Evolutionary conservation across 2,329 filamentous ascomycete genomes (phyloP).

Genomic region (Talaromyces marneffei): DNA sequence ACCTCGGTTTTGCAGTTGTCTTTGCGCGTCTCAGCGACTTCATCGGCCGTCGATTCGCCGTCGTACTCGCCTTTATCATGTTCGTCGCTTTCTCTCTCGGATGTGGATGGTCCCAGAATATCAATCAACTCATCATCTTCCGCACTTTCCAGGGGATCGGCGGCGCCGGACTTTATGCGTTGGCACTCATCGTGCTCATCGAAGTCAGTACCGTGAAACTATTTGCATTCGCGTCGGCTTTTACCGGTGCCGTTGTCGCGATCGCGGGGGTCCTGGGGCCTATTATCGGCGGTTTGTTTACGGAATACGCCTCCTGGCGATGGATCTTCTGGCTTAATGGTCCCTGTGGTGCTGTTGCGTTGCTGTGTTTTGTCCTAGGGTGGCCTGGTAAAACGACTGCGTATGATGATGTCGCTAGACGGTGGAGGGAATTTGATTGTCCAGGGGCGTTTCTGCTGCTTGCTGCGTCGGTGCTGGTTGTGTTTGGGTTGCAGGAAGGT

Average conservation of each 20-base stretch:
- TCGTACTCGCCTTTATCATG: not conserved
- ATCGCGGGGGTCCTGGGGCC: constrained; percentile 10
- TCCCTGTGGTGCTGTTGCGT: constrained; percentile 1
- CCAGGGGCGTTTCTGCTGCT: not conserved
- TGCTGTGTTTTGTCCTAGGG: not conserved
- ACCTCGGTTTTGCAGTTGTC: not conserved
- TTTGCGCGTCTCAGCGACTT: constrained; percentile 8
- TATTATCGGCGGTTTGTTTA: constrained; percentile 18
- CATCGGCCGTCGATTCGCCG: constrained; percentile 12
- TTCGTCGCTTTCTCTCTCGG: constrained; percentile 2
- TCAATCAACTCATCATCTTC: constrained; percentile 3
- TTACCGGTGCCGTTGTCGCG: not conserved
- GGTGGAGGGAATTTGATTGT: not conserved
- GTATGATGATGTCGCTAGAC: not conserved
- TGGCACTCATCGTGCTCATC: not conserved
- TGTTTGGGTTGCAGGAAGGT: constrained; percentile 2
- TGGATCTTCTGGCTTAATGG: constrained; percentile 17
- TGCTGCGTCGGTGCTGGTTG: not conserved
- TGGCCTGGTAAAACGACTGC: not conserved
- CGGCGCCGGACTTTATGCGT: not conserved
- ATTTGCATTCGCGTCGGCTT: not conserved
- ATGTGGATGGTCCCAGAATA: not conserved
- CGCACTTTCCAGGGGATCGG: not conserved
- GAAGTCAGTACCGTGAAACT: not conserved
- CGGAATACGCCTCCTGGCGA: constrained; percentile 16